A percentile compares a stretch with the other conserved stretches of the same genome.
phyloP scores from a whole-genome alignment of 176 grass and related monocot species.

The Paspalum vaginatum region DNA sequence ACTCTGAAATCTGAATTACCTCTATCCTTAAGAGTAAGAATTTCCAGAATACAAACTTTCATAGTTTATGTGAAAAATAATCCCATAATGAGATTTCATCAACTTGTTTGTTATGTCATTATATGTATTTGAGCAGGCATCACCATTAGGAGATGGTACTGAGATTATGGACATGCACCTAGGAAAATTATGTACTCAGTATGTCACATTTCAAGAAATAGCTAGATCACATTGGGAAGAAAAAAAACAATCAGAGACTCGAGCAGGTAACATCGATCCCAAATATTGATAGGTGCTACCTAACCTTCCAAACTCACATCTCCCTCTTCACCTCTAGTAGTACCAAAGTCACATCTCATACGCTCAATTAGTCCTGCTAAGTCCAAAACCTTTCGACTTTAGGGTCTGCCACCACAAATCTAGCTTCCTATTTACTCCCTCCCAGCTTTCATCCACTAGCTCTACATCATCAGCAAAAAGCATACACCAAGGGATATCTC shows the following conservation, averaged over 20 bases:
- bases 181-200: neutral
- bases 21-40: constrained; percentile 4
- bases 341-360: too few species aligned
- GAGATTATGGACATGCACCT: neutral
- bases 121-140: constrained; percentile 7
- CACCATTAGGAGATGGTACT: neutral
- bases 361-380: too few species aligned
- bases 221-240: neutral
- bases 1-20: neutral
- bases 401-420: too few species aligned
- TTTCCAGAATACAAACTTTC: neutral
- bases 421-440: too few species aligned
- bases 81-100: neutral
- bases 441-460: too few species aligned
- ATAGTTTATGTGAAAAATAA: neutral
- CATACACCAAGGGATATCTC: too few species aligned
- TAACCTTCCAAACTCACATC: too few species aligned
- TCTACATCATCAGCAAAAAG: too few species aligned
- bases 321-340: too few species aligned
- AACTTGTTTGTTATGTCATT: neutral
- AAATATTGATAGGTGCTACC: too few species aligned
- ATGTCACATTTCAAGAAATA: constrained; percentile 18
- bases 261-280: neutral
- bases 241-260: neutral
- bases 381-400: too few species aligned